Evolutionary conservation across 2,329 filamentous ascomycete species (phyloP).

Genomic region (Beauveria pseudobassiana): DNA sequence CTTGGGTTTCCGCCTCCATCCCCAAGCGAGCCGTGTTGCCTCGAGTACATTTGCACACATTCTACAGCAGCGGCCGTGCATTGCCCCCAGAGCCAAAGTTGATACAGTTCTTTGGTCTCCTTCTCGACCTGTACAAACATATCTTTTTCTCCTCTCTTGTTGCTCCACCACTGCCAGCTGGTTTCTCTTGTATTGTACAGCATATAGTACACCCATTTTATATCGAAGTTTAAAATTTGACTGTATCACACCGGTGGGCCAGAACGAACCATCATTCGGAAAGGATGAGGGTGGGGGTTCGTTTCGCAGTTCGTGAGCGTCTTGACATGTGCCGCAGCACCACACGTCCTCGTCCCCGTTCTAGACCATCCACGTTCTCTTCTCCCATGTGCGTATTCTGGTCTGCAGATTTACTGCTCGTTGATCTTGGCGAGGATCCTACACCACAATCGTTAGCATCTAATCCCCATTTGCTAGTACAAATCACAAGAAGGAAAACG

Average conservation of each 20-base stretch:
- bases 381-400: neutral
- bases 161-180: neutral
- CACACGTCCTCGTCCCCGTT: neutral
- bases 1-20: neutral
- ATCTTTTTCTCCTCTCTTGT: neutral
- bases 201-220: slow-evolving; percentile 9
- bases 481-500: slow-evolving; percentile 27
- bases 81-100: neutral
- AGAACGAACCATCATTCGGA: neutral
- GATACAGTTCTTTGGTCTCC: neutral
- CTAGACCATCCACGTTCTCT: slow-evolving; percentile 15
- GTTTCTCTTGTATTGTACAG: slow-evolving; percentile 1
- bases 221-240: neutral
- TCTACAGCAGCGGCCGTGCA: neutral
- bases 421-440: slow-evolving; percentile 99
- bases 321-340: neutral
- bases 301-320: slow-evolving; percentile 14
- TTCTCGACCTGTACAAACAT: slow-evolving; percentile 3
- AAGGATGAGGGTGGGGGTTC: neutral
- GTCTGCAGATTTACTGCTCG: slow-evolving; percentile 50
- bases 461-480: neutral
- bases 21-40: neutral
- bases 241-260: neutral
- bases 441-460: slow-evolving; percentile 16
- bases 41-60: neutral